Base-by-base conservation (phyloP, 2,329 filamentous ascomycete genomes). In the Ceratocystis diversiconidia region DNA sequence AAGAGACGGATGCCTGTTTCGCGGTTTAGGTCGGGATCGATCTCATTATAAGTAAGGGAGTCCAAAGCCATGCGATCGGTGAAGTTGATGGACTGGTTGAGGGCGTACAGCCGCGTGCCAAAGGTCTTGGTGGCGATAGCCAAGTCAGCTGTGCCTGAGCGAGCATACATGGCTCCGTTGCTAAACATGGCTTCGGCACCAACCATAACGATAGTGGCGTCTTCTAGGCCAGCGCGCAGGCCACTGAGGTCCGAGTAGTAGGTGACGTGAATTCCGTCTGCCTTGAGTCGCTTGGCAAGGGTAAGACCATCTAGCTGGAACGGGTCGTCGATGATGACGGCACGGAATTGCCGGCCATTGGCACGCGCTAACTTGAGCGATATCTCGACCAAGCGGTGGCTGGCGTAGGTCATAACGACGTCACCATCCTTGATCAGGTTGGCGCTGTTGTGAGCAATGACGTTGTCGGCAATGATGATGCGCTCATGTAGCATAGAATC, bases 61-160 rank as follows among this genome's bases (percentile, higher is more conserved):
- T 97, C 94, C 15, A 95, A 84, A 5, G 90, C 89, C 10, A 96
- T 90, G 66, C 90, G 87, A 86, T 77, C 82, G 36, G 71, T 94
- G 74, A 97, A 96, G 76, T 97, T 99, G 77, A 97, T 86, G 3
- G 88, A 94, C 77, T 97, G 92, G 74, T 90, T 96, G 67, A 95
- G 88, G 2, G 95, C 90, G 43, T 95, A 86, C 67, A 97, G 90
- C 0, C 89, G 88, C 46, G 92, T 83, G 66, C 87, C 86, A 22
- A 85, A 80, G 66, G 88, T 84, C 63, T 86, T 84, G 5, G 92
- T 92, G 52, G 88, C 85, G 79, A 94, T 88, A 19, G 92, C 92
- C 8, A 97, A 82, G 67, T 94, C 84, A 28, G 89, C 90, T 2
- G 92, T 96, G 68, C 94, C 94, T 8, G 90, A 85, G 22, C 91